These are phyloP conservation scores for Lecanicillium sp. DNA, from an alignment of 2,329 filamentous ascomycete genomes.

Conservation along the genomic window DNA sequence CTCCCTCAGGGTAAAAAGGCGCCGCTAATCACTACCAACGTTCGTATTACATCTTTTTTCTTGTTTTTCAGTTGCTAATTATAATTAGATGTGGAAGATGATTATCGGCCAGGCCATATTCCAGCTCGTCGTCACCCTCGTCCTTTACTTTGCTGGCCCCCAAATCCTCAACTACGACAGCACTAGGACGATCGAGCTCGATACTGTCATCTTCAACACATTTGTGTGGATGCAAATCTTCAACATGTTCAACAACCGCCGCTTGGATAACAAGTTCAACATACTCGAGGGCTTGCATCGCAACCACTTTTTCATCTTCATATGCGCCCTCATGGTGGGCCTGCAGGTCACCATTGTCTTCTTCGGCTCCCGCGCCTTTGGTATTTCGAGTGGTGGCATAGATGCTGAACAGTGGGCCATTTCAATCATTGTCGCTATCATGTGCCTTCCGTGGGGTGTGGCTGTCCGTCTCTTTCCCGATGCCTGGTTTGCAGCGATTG, in stretches of 20 bases:
- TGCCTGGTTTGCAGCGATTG: slow-evolving; percentile 27
- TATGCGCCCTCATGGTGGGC: slow-evolving; percentile 75
- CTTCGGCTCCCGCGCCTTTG: slow-evolving; percentile 70
- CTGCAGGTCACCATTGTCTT: slow-evolving; percentile 82
- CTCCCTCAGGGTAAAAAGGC: slow-evolving; percentile 56
- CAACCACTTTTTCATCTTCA: slow-evolving; percentile 77
- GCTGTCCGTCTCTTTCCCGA: slow-evolving; percentile 72
- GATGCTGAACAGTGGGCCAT: slow-evolving; percentile 74
- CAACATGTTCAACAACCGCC: slow-evolving; percentile 77
- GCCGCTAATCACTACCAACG: slow-evolving; percentile 61
- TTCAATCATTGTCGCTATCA: slow-evolving; percentile 67
- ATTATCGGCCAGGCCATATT: slow-evolving; percentile 56
- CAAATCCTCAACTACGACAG: slow-evolving; percentile 46
- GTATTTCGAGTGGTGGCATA: slow-evolving; percentile 46
- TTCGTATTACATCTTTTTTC: background rate
- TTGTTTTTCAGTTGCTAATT: background rate
- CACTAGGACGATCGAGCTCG: slow-evolving; percentile 40
- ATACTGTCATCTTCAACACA: slow-evolving; percentile 62
- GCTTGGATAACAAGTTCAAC: slow-evolving; percentile 82
- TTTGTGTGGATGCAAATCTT: slow-evolving; percentile 73
- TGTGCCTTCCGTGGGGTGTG: slow-evolving; percentile 70
- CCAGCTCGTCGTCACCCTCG: slow-evolving; percentile 52
- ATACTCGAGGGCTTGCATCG: slow-evolving; percentile 74
- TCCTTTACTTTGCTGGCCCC: slow-evolving; percentile 55
- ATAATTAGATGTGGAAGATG: slow-evolving; percentile 56